Evolutionary conservation across 179 eudicot species (phyloP).

Genomic region (Gypsophila paniculata): DNA sequence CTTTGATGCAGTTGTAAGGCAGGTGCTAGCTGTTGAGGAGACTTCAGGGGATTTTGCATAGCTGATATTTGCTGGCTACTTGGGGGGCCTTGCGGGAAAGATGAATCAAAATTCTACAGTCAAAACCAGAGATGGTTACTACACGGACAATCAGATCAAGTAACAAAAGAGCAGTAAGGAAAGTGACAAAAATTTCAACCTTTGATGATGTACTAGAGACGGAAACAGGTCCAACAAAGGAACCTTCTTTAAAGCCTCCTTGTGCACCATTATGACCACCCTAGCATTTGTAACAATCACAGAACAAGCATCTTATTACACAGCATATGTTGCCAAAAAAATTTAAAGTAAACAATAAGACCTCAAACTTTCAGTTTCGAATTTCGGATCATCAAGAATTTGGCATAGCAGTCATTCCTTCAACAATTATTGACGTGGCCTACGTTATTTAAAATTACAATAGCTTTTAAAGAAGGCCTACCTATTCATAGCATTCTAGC

Average conservation of each 20-base stretch:
- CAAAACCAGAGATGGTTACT: not conserved
- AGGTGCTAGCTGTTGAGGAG: constrained; percentile 53
- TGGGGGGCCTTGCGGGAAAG: constrained; percentile 37
- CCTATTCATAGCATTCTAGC: not conserved
- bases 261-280: constrained; percentile 43
- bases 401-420: too few species aligned
- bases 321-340: not conserved
- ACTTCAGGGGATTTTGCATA: constrained; percentile 52
- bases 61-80: constrained; percentile 51
- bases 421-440: not conserved
- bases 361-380: not conserved
- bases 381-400: too few species aligned
- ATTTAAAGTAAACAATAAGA: not conserved
- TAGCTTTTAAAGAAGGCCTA: not conserved
- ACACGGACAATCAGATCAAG: not conserved
- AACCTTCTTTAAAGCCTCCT: constrained; percentile 41
- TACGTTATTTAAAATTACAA: too few species aligned
- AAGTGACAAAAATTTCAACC: constrained; percentile 29
- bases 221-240: constrained; percentile 41
- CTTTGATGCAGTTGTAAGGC: constrained; percentile 44
- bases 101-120: constrained; percentile 37
- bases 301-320: not conserved
- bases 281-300: constrained; percentile 28
- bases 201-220: constrained; percentile 41
- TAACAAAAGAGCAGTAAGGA: not conserved